These are phyloP conservation scores for Phytophthora megakarya DNA, from an alignment of 352 stramenopile species.

Conservation along the genomic window DNA sequence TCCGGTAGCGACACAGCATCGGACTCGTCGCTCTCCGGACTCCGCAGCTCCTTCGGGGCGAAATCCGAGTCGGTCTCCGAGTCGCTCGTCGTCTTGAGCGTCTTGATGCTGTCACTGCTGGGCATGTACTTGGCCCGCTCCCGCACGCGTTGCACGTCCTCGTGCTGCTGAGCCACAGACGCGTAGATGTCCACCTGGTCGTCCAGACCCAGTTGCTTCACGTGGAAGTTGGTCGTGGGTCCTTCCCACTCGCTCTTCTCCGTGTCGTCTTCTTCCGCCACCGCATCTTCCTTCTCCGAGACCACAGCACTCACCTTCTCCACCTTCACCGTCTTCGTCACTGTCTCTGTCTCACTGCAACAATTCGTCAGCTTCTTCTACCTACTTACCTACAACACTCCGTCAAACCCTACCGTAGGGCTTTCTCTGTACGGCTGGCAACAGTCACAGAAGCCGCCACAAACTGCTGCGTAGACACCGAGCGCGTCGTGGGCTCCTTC, in stretches of 20 bases:
- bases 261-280: conserved; percentile 15
- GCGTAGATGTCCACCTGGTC: conserved; percentile 86
- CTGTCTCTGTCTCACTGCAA: conserved; percentile 28
- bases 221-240: conserved; percentile 76
- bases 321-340: conserved; percentile 7
- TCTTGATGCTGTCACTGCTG: conserved; percentile 31
- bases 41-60: conserved; percentile 31
- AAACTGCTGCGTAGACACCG: conserved; percentile 36
- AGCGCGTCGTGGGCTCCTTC: conserved; percentile 26
- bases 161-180: conserved; percentile 63
- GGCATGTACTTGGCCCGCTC: conserved; percentile 63
- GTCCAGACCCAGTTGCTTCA: conserved; percentile 77
- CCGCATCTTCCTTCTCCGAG: conserved; percentile 7
- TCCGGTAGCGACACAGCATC: conserved; percentile 51
- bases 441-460: conserved; percentile 31
- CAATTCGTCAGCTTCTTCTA: conserved; percentile 11
- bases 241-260: conserved; percentile 47
- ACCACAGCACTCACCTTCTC: conserved; percentile 11
- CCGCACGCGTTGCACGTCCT: conserved; percentile 64
- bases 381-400: neutral
- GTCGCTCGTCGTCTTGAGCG: conserved; percentile 47
- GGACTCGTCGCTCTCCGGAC: conserved; percentile 46
- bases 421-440: conserved; percentile 5
- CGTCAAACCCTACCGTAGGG: conserved; percentile 21
- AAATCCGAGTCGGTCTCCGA: conserved; percentile 74